phyloP scores from a whole-genome alignment of 371 early-diverging fungal genomes.

The Amoeboaphelidium protococcarum region DNA sequence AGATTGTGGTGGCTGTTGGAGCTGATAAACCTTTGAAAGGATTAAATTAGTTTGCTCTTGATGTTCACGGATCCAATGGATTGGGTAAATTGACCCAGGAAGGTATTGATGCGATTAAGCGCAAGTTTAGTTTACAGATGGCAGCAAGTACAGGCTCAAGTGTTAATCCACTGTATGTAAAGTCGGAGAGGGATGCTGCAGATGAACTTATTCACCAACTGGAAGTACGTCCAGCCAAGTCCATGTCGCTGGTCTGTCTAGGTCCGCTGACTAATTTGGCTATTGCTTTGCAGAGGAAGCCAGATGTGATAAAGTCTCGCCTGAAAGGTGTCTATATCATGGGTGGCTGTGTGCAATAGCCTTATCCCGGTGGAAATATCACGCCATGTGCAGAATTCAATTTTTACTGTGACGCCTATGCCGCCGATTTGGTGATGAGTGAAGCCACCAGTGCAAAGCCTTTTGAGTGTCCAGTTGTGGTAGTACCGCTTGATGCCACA shows the following conservation, averaged over 20 bases:
- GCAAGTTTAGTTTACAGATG: background rate
- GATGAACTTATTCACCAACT: conserved; percentile 21
- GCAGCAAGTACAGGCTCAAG: background rate
- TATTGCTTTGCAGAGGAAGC: conserved; percentile 18
- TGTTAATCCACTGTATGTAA: background rate
- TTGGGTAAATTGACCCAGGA: background rate
- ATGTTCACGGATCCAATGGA: background rate
- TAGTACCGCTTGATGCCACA: background rate
- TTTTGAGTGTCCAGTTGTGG: background rate
- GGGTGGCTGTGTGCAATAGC: conserved; percentile 14
- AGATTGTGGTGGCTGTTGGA: background rate
- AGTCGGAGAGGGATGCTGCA: background rate
- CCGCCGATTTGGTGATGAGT: conserved; percentile 16
- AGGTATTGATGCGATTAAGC: background rate
- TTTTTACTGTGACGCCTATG: conserved; percentile 20
- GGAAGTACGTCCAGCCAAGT: conserved; percentile 13
- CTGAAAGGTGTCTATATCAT: conserved; percentile 20
- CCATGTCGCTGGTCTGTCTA: conserved; percentile 19
- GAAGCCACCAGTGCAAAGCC: too few relatives aligned
- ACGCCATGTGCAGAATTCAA: conserved; percentile 26
- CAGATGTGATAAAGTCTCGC: conserved; percentile 14
- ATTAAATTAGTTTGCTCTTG: background rate
- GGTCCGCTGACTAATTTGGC: conserved; percentile 32
- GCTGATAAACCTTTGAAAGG: background rate
- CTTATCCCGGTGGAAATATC: conserved; percentile 17